phyloP scores from a whole-genome alignment of 352 stramenopile genomes.

The Phytophthora tubulina region DNA sequence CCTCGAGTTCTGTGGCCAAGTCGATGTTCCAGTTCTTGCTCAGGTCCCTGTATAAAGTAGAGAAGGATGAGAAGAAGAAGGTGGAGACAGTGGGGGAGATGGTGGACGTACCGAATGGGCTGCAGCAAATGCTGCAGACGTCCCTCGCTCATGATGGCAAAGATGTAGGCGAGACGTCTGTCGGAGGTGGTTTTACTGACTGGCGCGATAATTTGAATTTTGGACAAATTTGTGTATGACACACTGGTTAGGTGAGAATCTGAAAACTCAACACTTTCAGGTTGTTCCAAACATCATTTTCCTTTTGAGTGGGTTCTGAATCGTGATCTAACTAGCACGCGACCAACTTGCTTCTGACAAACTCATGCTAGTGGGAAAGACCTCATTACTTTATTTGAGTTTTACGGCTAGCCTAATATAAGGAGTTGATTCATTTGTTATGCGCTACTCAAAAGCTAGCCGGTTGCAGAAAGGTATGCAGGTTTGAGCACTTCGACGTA shows the following conservation, averaged over 20 bases:
- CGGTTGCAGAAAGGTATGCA: too few species aligned
- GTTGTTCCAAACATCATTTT: too few species aligned
- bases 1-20: constrained; percentile 88
- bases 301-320: too few species aligned
- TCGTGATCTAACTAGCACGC: too few species aligned
- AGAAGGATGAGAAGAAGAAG: neutral
- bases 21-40: constrained; percentile 94
- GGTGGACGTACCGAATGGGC: constrained; percentile 75
- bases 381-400: too few species aligned
- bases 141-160: constrained; percentile 54
- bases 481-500: too few species aligned
- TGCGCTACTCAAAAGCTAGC: too few species aligned
- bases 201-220: constrained; percentile 19
- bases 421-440: too few species aligned
- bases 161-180: neutral
- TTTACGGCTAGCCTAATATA: too few species aligned
- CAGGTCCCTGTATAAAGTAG: constrained; percentile 72
- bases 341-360: too few species aligned
- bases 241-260: neutral
- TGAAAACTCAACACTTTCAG: too few species aligned
- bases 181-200: neutral
- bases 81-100: neutral
- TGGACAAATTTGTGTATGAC: neutral
- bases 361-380: too few species aligned
- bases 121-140: constrained; percentile 88